Evolutionary conservation across 805 yeast genomes (phyloP).

Genomic region (Starmerella davenportii): DNA sequence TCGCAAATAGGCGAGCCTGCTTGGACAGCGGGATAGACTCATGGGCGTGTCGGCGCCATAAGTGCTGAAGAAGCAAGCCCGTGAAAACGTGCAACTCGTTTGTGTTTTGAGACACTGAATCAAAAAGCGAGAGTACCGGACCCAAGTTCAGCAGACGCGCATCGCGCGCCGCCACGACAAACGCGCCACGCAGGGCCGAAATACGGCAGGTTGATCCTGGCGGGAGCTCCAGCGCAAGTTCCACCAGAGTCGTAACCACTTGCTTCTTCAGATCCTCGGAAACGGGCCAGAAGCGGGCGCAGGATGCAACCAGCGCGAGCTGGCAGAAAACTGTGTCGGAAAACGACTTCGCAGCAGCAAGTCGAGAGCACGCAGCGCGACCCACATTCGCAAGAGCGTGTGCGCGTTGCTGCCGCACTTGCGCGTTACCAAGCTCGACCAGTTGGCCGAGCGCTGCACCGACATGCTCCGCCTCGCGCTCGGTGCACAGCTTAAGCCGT

Average conservation of each 20-base stretch:
- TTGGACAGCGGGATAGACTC: not conserved
- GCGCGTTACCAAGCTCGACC: not conserved
- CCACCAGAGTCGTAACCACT: not conserved
- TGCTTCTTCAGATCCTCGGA: not conserved
- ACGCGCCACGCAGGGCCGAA: not conserved
- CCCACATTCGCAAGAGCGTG: not conserved
- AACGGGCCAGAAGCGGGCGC: slow-evolving; percentile 2
- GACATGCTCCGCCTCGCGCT: not conserved
- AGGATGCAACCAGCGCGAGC: slow-evolving; percentile 1
- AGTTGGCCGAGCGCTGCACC: not conserved
- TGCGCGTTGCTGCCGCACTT: not conserved
- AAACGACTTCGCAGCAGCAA: not conserved
- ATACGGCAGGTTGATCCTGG: not conserved
- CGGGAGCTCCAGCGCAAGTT: not conserved
- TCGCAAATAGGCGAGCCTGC: not conserved
- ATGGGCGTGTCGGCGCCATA: not conserved
- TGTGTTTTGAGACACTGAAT: not conserved
- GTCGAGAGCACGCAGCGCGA: not conserved
- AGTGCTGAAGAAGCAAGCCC: not conserved
- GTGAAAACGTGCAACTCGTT: not conserved
- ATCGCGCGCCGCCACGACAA: not conserved
- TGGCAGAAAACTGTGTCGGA: slow-evolving; percentile 1
- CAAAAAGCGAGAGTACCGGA: not conserved
- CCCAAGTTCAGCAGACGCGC: not conserved
- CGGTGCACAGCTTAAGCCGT: not conserved